Conservation (phyloP, 352 stramenopile species). For the Globisporangium paddicum region DNA sequence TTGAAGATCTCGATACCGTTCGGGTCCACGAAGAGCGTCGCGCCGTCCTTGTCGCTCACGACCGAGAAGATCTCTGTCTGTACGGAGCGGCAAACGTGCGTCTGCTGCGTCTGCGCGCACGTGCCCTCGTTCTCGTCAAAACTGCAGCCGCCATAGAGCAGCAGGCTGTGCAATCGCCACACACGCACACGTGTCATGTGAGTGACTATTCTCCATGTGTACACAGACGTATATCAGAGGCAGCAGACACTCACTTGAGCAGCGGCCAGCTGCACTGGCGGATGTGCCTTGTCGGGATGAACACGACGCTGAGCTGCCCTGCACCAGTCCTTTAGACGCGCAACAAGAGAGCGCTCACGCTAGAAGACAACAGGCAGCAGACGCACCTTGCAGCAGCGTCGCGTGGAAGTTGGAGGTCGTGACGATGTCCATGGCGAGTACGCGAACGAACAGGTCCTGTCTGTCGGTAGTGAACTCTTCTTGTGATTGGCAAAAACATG, state of each 20-base stretch:
- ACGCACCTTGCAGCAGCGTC: slow-evolving; percentile 71
- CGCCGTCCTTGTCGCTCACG: slow-evolving; percentile 65
- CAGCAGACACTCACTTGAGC: slow-evolving; percentile 65
- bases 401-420: slow-evolving; percentile 89
- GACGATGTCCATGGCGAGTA: slow-evolving; percentile 89
- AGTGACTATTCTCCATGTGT: too few species aligned
- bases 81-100: slow-evolving; percentile 68
- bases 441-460: background rate
- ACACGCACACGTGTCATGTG: background rate
- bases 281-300: slow-evolving; percentile 65
- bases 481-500: background rate
- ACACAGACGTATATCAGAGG: too few species aligned
- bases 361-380: background rate
- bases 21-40: slow-evolving; percentile 83
- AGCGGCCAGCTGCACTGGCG: slow-evolving; percentile 73
- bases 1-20: slow-evolving; percentile 80
- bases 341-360: background rate
- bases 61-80: slow-evolving; percentile 86
- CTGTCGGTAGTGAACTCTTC: background rate
- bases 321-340: background rate
- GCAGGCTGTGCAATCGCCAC: slow-evolving; percentile 33
- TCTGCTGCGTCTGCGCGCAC: slow-evolving; percentile 26
- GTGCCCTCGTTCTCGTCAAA: slow-evolving; percentile 69
- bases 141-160: slow-evolving; percentile 78
- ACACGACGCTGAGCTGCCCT: slow-evolving; percentile 78